Conservation (phyloP, 2,329 filamentous ascomycete species). For the Thelonectria olida region DNA sequence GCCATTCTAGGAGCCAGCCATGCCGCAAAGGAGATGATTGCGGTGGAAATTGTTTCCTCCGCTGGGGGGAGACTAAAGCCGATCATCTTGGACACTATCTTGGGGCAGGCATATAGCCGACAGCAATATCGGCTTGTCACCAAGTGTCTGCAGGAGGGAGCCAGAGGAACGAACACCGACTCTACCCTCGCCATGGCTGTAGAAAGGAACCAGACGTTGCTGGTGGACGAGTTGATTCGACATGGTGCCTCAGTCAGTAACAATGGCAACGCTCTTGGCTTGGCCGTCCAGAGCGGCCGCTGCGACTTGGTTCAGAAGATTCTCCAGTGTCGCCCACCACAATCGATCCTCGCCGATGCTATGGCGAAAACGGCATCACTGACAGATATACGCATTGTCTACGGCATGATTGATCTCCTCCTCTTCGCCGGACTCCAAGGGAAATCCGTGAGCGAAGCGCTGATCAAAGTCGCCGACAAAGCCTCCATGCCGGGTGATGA, state of each 20-base stretch:
- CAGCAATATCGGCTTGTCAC: conserved; percentile 3
- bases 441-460: not conserved
- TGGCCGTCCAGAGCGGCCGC: conserved; percentile 1
- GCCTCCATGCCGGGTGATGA: not conserved
- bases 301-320: conserved; percentile 3
- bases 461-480: conserved; percentile 5
- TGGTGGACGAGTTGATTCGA: not conserved
- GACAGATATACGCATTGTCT: not conserved
- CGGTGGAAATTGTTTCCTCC: not conserved
- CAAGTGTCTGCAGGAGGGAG: conserved; percentile 4
- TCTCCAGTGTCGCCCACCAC: conserved; percentile 4
- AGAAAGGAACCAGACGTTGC: not conserved
- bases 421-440: not conserved
- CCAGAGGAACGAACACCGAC: conserved; percentile 10
- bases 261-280: not conserved
- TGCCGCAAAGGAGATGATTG: not conserved
- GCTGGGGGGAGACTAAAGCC: not conserved
- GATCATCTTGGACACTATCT: not conserved
- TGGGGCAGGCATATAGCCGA: conserved; percentile 13
- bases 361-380: not conserved
- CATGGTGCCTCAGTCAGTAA: not conserved
- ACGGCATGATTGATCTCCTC: conserved; percentile 5
- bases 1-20: not conserved
- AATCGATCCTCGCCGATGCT: not conserved
- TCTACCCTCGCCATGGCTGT: not conserved